Conservation (phyloP, 805 yeast genomes). For the Wickerhamiella bombiphila region DNA sequence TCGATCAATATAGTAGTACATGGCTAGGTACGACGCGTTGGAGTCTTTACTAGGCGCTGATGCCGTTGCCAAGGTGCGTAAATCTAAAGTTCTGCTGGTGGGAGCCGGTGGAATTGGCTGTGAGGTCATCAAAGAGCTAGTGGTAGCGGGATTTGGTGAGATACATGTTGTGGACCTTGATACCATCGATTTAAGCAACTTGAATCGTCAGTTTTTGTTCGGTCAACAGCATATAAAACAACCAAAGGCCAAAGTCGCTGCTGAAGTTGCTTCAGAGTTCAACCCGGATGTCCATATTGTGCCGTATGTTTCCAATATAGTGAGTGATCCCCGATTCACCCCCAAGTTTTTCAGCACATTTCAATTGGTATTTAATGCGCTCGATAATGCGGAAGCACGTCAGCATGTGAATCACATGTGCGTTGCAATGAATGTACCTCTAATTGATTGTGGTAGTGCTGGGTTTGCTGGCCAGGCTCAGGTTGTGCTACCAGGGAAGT, state of each 20-base stretch:
- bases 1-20: not conserved
- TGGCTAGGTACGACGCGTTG: constrained; percentile 10
- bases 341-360: constrained; percentile 66
- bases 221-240: constrained; percentile 79
- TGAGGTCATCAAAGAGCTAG: constrained; percentile 97
- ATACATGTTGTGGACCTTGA: constrained; percentile 57
- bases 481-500: constrained; percentile 65
- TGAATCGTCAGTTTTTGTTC: constrained; percentile 86
- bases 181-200: constrained; percentile 81
- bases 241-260: constrained; percentile 76
- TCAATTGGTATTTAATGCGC: constrained; percentile 71
- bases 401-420: constrained; percentile 77
- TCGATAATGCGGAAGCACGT: constrained; percentile 88
- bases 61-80: constrained; percentile 9
- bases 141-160: constrained; percentile 55
- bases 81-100: constrained; percentile 54
- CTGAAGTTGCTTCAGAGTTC: constrained; percentile 63
- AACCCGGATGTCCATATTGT: constrained; percentile 50
- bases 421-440: constrained; percentile 53
- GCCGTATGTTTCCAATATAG: constrained; percentile 78
- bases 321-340: constrained; percentile 57
- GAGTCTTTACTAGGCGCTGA: constrained; percentile 12
- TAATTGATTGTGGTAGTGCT: constrained; percentile 89
- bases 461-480: constrained; percentile 92
- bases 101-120: constrained; percentile 99